Evolutionary conservation across 2,329 filamentous ascomycete species (phyloP), one percentile per base, ranked within the genome.

Genomic region (Sphaerulina vaccinii): DNA sequence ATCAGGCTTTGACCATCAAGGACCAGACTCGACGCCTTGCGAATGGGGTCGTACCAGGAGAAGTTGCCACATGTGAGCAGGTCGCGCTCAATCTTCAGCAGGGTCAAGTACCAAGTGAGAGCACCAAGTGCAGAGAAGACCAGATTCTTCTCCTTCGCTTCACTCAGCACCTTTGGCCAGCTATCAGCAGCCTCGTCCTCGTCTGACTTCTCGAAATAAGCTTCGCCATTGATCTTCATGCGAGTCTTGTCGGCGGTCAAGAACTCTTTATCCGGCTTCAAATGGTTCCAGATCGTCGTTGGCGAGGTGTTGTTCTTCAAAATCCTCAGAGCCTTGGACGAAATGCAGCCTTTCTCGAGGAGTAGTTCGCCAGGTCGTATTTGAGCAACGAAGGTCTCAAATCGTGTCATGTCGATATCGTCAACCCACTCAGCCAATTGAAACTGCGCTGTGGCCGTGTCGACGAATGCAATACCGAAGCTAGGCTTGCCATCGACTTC

Each of bases 371-470:
- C 86, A 0, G 93, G 93, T 16, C 87, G 82, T 13, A 85, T 95
- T 69, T 99, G 93, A 13, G 93, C 93, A 32, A 99, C 85, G 57
- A 99, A 87, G 0, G 93, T 99, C 74, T 99, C 93, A 61, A 99
- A 97, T 66, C 91, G 95, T 52, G 93, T 99, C 72, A 96, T 80
- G 63, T 97, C 91, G 3, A 85, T 81, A 68, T 99, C 93, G 63
- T 99, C 93, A 4, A 87, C 79, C 59, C 97, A 97, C 56, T 95
- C 85, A 1, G 91, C 88, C n/a, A 99, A 71, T 65, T 88, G 90
- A 69, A 99, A 99, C 58, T 96, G 90, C 8, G 92, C 93, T 0
- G 92, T 99, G 1, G 93, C 91, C 6, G 93, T 93, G 67, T 99
- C 93, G 9, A 95, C 89, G 70, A 97, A 96, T 0, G 90, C 86